phyloP scores from a whole-genome alignment of 2,329 filamentous ascomycete species.

The Arachnopeziza araneosa region DNA sequence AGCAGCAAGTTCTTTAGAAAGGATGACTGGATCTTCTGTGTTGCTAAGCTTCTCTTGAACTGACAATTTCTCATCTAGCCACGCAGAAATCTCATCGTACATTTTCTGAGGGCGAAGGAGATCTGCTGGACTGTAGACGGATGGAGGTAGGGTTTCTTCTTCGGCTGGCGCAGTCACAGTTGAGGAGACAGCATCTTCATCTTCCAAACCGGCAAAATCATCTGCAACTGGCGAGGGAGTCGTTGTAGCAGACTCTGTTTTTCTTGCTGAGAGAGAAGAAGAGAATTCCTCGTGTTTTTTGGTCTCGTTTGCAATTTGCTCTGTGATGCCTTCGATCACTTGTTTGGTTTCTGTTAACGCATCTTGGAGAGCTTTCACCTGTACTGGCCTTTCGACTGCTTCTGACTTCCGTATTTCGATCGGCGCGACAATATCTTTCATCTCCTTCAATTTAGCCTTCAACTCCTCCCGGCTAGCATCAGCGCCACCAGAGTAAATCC shows the following conservation, averaged over 20 bases:
- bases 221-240: slow-evolving; percentile 36
- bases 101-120: slow-evolving; percentile 58
- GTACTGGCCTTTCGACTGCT: slow-evolving; percentile 61
- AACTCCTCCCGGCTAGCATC: slow-evolving; percentile 72
- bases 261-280: slow-evolving; percentile 37
- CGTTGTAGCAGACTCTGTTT: slow-evolving; percentile 33
- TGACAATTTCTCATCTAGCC: slow-evolving; percentile 68
- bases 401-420: slow-evolving; percentile 73
- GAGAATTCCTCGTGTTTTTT: slow-evolving; percentile 51
- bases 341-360: slow-evolving; percentile 65
- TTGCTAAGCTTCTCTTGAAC: slow-evolving; percentile 65
- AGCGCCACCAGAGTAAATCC: slow-evolving; percentile 82
- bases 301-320: slow-evolving; percentile 66
- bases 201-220: slow-evolving; percentile 72
- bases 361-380: slow-evolving; percentile 61
- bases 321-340: slow-evolving; percentile 65
- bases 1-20: slow-evolving; percentile 63
- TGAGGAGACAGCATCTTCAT: slow-evolving; percentile 46
- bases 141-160: slow-evolving; percentile 50
- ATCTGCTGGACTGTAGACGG: slow-evolving; percentile 69
- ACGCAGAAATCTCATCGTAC: slow-evolving; percentile 58
- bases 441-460: slow-evolving; percentile 66
- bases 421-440: slow-evolving; percentile 73
- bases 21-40: slow-evolving; percentile 70
- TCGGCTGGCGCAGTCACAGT: slow-evolving; percentile 32